These are phyloP conservation scores for Neurospora cerealis DNA, from an alignment of 495 filamentous ascomycete genomes.

Conservation along the genomic window DNA sequence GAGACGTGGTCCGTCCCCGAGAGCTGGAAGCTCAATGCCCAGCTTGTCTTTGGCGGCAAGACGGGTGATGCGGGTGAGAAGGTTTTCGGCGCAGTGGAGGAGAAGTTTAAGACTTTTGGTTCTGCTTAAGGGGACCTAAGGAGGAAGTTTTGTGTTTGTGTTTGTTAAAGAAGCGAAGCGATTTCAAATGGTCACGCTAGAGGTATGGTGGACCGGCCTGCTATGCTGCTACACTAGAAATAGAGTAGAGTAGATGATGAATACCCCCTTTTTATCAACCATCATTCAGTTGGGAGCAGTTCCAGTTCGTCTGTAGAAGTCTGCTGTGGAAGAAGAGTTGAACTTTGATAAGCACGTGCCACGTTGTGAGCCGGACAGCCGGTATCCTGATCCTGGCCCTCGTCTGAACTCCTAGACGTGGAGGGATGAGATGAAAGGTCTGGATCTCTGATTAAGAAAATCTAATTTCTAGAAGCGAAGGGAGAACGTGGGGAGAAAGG, in stretches of 20 bases:
- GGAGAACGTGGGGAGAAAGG: not conserved
- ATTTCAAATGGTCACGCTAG: no score
- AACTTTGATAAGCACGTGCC: not conserved
- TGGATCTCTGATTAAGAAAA: not conserved
- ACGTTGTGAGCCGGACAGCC: not conserved
- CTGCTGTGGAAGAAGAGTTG: not conserved
- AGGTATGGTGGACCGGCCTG: no score
- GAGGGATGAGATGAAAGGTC: not conserved
- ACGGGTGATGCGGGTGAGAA: conserved; percentile 42
- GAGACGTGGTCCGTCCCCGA: conserved; percentile 47
- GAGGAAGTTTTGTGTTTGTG: not conserved
- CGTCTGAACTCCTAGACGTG: not conserved
- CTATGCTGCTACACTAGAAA: not conserved
- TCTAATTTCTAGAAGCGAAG: not conserved
- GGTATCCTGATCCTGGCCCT: not conserved
- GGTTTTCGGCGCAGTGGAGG: conserved; percentile 44
- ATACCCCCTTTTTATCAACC: not conserved
- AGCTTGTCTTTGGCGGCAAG: conserved; percentile 53
- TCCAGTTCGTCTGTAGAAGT: not conserved
- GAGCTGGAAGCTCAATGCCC: conserved; percentile 51
- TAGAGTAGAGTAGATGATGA: not conserved
- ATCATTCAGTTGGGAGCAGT: not conserved
- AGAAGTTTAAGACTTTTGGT: conserved; percentile 40
- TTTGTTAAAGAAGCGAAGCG: not conserved
- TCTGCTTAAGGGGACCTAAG: conserved; percentile 16